phyloP scores from a whole-genome alignment of 345 rosid species.

The Capsella bursapastoris region DNA sequence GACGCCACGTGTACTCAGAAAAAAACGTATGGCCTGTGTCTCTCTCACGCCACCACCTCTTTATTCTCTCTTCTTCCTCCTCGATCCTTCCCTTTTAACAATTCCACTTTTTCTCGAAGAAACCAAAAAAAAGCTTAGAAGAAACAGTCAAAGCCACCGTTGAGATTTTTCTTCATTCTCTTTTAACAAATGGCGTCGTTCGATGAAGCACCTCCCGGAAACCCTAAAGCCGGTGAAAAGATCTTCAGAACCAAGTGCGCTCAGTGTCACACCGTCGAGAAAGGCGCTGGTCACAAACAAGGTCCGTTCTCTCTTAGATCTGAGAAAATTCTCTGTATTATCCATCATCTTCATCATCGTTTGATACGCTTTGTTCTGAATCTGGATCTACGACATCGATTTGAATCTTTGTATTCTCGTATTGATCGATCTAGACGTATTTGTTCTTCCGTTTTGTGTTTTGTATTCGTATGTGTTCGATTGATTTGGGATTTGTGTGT shows the following conservation, averaged over 20 bases:
- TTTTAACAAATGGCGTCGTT: conserved; percentile 70
- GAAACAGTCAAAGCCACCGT: conserved; percentile 16
- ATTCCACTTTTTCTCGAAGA: too few species aligned
- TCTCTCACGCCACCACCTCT: conserved; percentile 32
- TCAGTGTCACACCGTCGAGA: conserved; percentile 72
- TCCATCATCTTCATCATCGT: background rate
- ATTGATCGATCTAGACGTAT: background rate
- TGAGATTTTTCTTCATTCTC: background rate
- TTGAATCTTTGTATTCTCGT: background rate
- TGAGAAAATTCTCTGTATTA: background rate
- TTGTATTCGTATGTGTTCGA: background rate
- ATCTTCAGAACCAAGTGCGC: conserved; percentile 77
- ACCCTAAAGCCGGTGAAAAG: conserved; percentile 76
- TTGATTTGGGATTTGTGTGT: background rate
- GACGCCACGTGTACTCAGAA: conserved; percentile 1
- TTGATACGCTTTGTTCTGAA: background rate
- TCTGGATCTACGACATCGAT: conserved; percentile 13
- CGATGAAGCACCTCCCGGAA: conserved; percentile 82
- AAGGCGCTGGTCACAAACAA: conserved; percentile 98
- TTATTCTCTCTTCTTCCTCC: background rate
- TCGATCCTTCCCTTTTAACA: conserved; percentile 3
- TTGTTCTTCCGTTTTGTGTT: background rate
- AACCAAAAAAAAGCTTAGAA: background rate
- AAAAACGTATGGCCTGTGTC: conserved; percentile 31
- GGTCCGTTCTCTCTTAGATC: conserved; percentile 48